phyloP scores from a whole-genome alignment of 2,329 filamentous ascomycete species.

The Hypocrella siamensis region DNA sequence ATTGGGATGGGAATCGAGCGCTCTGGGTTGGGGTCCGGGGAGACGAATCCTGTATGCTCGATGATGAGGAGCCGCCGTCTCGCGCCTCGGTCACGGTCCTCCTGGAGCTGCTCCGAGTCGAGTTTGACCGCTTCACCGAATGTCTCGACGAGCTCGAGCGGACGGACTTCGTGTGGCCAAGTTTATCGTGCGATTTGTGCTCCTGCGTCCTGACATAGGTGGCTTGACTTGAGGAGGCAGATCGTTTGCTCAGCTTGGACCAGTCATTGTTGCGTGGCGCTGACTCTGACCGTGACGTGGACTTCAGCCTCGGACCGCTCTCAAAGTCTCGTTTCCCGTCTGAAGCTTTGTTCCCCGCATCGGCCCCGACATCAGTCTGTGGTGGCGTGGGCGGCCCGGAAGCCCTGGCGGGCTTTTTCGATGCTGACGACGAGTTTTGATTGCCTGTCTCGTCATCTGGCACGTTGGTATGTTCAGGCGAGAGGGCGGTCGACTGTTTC shows the following conservation, averaged over 20 bases:
- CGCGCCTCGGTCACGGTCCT: constrained; percentile 24
- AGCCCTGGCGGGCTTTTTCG: constrained; percentile 27
- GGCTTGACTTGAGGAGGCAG: constrained; percentile 42
- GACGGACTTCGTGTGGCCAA: constrained; percentile 18
- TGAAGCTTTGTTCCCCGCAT: constrained; percentile 20
- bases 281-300: constrained; percentile 26
- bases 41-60: constrained; percentile 37
- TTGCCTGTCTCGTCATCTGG: constrained; percentile 27
- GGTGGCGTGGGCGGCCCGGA: constrained; percentile 45
- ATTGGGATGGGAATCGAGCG: constrained; percentile 30
- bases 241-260: constrained; percentile 37
- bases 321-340: constrained; percentile 13
- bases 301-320: constrained; percentile 25
- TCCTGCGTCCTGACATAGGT: constrained; percentile 29
- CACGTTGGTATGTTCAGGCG: constrained; percentile 58
- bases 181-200: constrained; percentile 18
- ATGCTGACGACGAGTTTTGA: constrained; percentile 17
- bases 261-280: constrained; percentile 30
- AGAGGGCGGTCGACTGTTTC: constrained; percentile 30
- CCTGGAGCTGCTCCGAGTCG: constrained; percentile 15
- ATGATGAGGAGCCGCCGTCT: constrained; percentile 29
- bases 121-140: constrained; percentile 21
- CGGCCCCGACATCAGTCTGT: constrained; percentile 42
- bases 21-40: constrained; percentile 44
- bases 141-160: constrained; percentile 18